These are phyloP conservation scores for Cardiosporidium cionae DNA, from an alignment of 169 alveolate species.

Conservation along the genomic window DNA sequence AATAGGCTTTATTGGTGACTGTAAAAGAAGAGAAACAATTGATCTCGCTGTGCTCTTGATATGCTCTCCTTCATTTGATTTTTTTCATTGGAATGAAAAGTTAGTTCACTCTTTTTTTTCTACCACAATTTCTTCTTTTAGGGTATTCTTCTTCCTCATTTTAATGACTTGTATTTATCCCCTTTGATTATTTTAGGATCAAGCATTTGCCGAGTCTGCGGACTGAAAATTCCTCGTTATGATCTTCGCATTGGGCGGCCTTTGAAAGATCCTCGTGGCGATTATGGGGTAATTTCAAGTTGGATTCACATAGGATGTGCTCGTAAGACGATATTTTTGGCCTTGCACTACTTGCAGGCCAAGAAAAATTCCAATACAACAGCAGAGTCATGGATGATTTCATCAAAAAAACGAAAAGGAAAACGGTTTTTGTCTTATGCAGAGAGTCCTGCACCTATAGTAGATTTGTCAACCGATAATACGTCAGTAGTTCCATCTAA, in stretches of 20 bases:
- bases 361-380: not conserved
- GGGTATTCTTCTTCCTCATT: no score
- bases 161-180: not conserved
- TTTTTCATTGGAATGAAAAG: no score
- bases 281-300: constrained; percentile 31
- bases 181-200: constrained; percentile 5
- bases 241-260: constrained; percentile 37
- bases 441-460: not conserved
- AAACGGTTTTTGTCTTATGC: not conserved
- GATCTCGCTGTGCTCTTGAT: no score
- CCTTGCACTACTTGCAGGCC: not conserved
- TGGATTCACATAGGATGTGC: constrained; percentile 36
- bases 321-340: constrained; percentile 6
- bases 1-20: no score
- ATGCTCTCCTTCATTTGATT: no score
- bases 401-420: not conserved
- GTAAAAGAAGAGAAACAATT: no score
- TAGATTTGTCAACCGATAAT: not conserved
- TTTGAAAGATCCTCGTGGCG: constrained; percentile 35
- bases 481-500: no score
- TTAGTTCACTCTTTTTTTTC: no score
- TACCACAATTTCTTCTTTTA: no score
- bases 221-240: constrained; percentile 20
- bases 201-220: constrained; percentile 36
- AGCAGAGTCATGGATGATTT: not conserved